phyloP scores from a whole-genome alignment of 2,329 filamentous ascomycete species.

The Emydomyces testavorans region DNA sequence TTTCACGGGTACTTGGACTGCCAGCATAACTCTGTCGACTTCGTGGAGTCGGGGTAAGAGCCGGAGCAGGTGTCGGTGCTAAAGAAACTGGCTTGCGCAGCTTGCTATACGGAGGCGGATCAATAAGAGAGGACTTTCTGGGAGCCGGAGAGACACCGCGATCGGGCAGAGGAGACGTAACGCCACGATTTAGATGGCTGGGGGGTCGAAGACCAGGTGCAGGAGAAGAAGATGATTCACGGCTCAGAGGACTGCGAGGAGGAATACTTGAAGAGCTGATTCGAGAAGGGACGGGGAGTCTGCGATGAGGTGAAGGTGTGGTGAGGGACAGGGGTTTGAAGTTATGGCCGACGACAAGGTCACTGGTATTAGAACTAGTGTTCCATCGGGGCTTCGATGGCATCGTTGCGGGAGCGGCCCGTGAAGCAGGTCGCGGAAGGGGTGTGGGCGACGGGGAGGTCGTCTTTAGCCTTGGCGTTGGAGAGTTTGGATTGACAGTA shows the following conservation, averaged over 20 bases:
- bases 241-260: conserved; percentile 32
- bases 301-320: conserved; percentile 46
- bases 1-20: conserved; percentile 17
- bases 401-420: conserved; percentile 22
- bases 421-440: conserved; percentile 28
- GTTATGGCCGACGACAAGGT: conserved; percentile 56
- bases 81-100: conserved; percentile 24
- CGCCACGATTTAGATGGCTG: conserved; percentile 22
- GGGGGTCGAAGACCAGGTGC: conserved; percentile 23
- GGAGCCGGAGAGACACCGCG: conserved; percentile 20
- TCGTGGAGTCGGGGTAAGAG: conserved; percentile 25
- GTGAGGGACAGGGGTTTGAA: conserved; percentile 53
- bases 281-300: conserved; percentile 23
- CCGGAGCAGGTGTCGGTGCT: neutral
- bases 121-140: conserved; percentile 24
- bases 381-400: conserved; percentile 59
- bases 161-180: conserved; percentile 9
- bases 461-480: conserved; percentile 16
- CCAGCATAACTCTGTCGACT: conserved; percentile 32
- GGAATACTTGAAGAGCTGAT: conserved; percentile 33
- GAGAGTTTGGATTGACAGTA: conserved; percentile 16
- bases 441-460: conserved; percentile 21
- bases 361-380: conserved; percentile 50
- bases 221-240: conserved; percentile 34
- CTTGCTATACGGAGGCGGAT: conserved; percentile 35